Evolutionary conservation across 768 basidiomycete genomes (phyloP).

Genomic region (Mycena belliarum): DNA sequence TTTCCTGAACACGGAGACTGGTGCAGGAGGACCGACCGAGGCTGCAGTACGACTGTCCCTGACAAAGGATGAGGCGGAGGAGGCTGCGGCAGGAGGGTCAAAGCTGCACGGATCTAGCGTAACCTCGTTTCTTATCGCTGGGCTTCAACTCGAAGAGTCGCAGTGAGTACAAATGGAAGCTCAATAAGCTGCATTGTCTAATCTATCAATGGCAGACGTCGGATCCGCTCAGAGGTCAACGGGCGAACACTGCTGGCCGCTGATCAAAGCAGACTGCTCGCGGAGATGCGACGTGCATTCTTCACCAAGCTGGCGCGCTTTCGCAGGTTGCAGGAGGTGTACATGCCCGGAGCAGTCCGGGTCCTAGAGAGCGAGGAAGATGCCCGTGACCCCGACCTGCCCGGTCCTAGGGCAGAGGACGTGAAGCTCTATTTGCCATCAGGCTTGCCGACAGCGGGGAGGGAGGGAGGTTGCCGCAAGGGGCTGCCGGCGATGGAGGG

Average conservation of each 20-base stretch:
- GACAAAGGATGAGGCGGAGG: background rate
- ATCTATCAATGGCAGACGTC: background rate
- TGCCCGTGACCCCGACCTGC: background rate
- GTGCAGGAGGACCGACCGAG: background rate
- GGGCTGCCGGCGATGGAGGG: conserved; percentile 4
- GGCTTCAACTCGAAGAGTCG: background rate
- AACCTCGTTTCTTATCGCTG: background rate
- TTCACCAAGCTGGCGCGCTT: conserved; percentile 1
- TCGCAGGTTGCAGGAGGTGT: background rate
- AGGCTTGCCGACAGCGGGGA: background rate
- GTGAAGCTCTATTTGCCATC: conserved; percentile 13
- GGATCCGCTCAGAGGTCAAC: background rate
- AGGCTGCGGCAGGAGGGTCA: background rate
- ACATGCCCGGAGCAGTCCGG: conserved; percentile 4
- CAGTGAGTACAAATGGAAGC: background rate
- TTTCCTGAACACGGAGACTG: background rate
- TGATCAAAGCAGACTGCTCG: background rate
- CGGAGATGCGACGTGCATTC: conserved; percentile 7
- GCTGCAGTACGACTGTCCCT: background rate
- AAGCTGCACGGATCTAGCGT: background rate
- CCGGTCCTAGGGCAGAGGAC: conserved; percentile 1
- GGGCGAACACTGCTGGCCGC: background rate
- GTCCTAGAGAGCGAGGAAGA: conserved; percentile 7
- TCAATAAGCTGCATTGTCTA: background rate
- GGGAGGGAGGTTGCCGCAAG: background rate